Percentiles rank a stretch among this genome's conserved stretches.
Conservation (phyloP, 31 red algal species). For the Porphyra umbilicalis region DNA sequence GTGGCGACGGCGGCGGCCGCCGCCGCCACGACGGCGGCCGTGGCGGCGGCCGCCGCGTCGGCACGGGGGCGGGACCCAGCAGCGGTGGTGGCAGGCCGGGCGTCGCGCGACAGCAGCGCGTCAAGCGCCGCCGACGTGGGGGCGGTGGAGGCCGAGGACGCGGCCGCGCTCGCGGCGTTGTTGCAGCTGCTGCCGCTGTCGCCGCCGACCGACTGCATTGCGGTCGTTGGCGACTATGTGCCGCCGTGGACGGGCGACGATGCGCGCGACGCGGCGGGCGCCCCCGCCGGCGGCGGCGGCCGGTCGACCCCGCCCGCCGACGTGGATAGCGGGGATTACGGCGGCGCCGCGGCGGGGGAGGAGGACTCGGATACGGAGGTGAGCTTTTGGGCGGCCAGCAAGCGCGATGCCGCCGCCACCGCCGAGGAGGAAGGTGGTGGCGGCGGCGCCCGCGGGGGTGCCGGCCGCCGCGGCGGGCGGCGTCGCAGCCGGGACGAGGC, state of each 20-base stretch:
- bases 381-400: background rate
- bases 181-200: background rate
- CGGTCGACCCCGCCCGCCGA: background rate
- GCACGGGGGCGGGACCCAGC: background rate
- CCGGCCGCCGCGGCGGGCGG: background rate
- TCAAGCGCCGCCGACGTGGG: background rate
- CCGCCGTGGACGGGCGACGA: background rate
- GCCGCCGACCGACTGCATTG: background rate
- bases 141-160: background rate
- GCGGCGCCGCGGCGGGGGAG: background rate
- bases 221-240: background rate
- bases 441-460: background rate
- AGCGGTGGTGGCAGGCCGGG: background rate
- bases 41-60: background rate
- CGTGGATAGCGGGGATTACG: background rate
- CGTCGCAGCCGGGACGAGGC: conserved; percentile 35
- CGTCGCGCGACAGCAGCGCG: background rate
- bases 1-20: background rate
- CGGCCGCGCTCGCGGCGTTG: background rate
- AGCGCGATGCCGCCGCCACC: background rate
- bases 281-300: background rate
- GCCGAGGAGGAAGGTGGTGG: background rate
- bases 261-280: background rate
- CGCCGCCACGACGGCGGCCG: background rate
- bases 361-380: background rate